phyloP scores from a whole-genome alignment of 2,329 filamentous ascomycete genomes.

The Diaporthe batatas region DNA sequence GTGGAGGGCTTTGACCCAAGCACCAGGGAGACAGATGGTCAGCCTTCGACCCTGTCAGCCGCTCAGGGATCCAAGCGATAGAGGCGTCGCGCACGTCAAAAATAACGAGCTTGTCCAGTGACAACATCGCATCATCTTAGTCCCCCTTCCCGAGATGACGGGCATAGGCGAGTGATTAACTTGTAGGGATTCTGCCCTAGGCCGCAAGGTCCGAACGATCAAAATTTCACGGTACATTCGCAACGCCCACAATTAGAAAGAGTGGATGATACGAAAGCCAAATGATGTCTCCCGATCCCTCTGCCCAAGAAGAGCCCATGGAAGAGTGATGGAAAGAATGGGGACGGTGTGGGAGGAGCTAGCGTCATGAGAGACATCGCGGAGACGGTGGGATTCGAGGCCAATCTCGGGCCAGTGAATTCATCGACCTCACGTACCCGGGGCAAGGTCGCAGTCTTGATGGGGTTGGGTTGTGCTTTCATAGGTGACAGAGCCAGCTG shows the following conservation, averaged over 20 bases:
- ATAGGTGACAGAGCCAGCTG: conserved; percentile 19
- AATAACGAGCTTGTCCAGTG: conserved; percentile 24
- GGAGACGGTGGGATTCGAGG: conserved; percentile 21
- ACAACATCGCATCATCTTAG: conserved; percentile 39
- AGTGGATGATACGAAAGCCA: conserved; percentile 36
- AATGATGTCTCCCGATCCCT: conserved; percentile 22
- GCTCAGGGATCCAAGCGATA: conserved; percentile 9
- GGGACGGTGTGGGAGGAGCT: conserved; percentile 15
- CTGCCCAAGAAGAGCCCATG: conserved; percentile 30
- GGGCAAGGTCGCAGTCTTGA: conserved; percentile 14
- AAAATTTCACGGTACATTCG: conserved; percentile 35
- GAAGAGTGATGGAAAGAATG: conserved; percentile 23
- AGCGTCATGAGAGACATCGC: conserved; percentile 23
- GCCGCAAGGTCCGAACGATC: conserved; percentile 27
- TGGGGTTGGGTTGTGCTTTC: conserved; percentile 21
- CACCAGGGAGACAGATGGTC: conserved; percentile 13
- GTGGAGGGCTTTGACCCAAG: conserved; percentile 26
- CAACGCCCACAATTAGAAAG: conserved; percentile 35
- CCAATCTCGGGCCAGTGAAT: conserved; percentile 37
- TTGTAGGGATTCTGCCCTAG: conserved; percentile 35
- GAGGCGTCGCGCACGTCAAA: conserved; percentile 20
- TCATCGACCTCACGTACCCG: conserved; percentile 5
- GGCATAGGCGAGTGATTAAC: conserved; percentile 40
- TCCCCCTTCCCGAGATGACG: conserved; percentile 39
- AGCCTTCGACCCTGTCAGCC: conserved; percentile 31